Base-by-base conservation (phyloP, 2,329 filamentous ascomycete species). In the Trichoderma endophyticum region DNA sequence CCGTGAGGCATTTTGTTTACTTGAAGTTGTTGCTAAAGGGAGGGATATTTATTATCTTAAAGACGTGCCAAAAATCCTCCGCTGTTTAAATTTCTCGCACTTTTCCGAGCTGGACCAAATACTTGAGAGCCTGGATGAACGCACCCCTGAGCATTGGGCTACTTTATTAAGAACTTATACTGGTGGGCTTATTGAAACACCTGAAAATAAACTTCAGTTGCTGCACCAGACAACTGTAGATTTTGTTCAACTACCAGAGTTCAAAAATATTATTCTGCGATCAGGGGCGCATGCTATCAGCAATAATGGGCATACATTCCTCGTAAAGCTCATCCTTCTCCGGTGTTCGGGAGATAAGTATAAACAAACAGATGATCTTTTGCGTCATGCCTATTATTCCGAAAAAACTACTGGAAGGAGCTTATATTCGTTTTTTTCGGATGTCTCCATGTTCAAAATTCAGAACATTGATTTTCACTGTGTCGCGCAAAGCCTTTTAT, bases 11-110 rank as follows among this genome's bases (percentile, higher is more conserved):
- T 67, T 62, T 30, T 71, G 70, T 26, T 26, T 71, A 28, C 63
- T 71, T 4, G 70, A 71, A 14, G 63, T 54, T 15, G 11, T 71
- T 28, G 18, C 66, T 9, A 69, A 69, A 24, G 43, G 43, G n/a
- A n/a, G n/a, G n/a, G n/a, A n/a, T n/a, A n/a, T n/a, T n/a, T n/a
- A n/a, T 4, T 34, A 7, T 30, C 48, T 66, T 8, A 1, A 14
- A 4, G 43, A 65, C 1, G 28, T 65, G 3, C 62, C 43, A 8
- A 18, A 4, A 8, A 21, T 65, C 7, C 18, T 66, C 4, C 2
- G 28, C 4, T 56, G 43, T 26, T 24, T 39, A 0, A 36, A 48
- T 1, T 48, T 69, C 7, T 4, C n/a, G 8, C 24, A 1, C 0
- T 6, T 26, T 24, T 21, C 14, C 15, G 26, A 51, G n/a, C 9